Evolutionary conservation across 2,329 filamentous ascomycete genomes (phyloP), one percentile per base, ranked within the genome.

Genomic region (Fusarium papillatum): DNA sequence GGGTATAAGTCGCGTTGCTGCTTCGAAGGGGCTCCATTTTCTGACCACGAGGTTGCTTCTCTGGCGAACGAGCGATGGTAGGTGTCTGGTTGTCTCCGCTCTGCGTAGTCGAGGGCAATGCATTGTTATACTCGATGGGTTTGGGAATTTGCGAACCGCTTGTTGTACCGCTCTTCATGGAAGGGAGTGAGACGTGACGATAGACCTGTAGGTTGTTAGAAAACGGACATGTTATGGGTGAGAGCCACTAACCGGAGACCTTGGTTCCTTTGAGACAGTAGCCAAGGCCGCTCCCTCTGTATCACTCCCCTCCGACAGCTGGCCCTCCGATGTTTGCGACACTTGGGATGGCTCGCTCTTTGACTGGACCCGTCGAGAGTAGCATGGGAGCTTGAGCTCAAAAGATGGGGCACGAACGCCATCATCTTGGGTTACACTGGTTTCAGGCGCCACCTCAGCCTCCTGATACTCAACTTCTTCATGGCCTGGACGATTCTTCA

Each of bases 281-380:
- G 34, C 43, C 16, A 70, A 53, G 26, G 24, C 59, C 14, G 31
- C n/a, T n/a, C 62, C 39, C 13, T 75, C 73, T 22, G 59, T 39
- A 11, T 69, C 72, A 31, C 61, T 48, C 22, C 41, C 70, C n/a
- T 82, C 81, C 9, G 76, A 57, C 19, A 57, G 19, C 29, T 57
- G 50, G 19, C 41, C 70, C 24, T 82, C 81, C 11, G 76, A 68
- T 10, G 75, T 74, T 50, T 80, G 73, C 2, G 77, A 78, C 14
- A 63, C 64, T 17, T 82, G 79, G 3, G 77, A 80, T 38, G 86
- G 86, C 76, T 89, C 87, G 72, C 87, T 89, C 76, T 85, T 88
- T 59, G 86, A 88, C 70, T 88, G 85, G 26, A 85, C 81, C 43
- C 86, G 83, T n/a, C 86, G 83, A 59, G 84, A 87, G 70, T 88